Evolutionary conservation across 129 eudicot species (phyloP).

Genomic region (Heracleum sosnowskyi): DNA sequence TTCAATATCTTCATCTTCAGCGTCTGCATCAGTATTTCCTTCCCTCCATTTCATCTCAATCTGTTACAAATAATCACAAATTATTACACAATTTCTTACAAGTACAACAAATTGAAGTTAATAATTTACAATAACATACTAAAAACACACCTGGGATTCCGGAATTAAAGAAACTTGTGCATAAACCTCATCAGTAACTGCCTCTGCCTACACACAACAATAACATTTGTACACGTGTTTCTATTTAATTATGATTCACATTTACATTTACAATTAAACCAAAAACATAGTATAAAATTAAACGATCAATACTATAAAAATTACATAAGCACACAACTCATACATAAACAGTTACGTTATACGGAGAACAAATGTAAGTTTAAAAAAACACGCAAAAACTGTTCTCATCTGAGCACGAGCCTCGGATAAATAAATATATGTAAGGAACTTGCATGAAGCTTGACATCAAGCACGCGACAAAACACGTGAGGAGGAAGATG

Average conservation of each 20-base stretch:
- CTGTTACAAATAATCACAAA: too few relatives aligned
- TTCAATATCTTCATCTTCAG: too few relatives aligned
- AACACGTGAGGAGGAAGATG: constrained; percentile 68
- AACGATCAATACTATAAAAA: too few relatives aligned
- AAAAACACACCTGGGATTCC: constrained; percentile 53
- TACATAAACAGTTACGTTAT: background rate
- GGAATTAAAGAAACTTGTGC: constrained; percentile 76
- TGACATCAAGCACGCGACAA: constrained; percentile 80
- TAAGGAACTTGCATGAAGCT: constrained; percentile 59
- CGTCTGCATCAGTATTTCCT: too few relatives aligned
- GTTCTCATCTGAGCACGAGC: too few relatives aligned
- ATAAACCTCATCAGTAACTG: constrained; percentile 78
- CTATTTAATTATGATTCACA: background rate
- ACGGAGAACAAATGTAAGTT: too few relatives aligned
- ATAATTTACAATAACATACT: background rate
- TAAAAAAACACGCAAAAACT: too few relatives aligned
- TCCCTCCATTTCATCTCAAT: too few relatives aligned
- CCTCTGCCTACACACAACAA: constrained; percentile 52
- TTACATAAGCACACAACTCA: background rate
- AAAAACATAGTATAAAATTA: too few relatives aligned
- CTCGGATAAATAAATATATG: too few relatives aligned
- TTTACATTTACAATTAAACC: background rate
- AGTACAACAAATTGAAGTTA: too few relatives aligned
- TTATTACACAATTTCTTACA: background rate
- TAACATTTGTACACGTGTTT: background rate